phyloP scores from a whole-genome alignment of 108 stramenopile genomes.

The Stephanodiscus triporus region DNA sequence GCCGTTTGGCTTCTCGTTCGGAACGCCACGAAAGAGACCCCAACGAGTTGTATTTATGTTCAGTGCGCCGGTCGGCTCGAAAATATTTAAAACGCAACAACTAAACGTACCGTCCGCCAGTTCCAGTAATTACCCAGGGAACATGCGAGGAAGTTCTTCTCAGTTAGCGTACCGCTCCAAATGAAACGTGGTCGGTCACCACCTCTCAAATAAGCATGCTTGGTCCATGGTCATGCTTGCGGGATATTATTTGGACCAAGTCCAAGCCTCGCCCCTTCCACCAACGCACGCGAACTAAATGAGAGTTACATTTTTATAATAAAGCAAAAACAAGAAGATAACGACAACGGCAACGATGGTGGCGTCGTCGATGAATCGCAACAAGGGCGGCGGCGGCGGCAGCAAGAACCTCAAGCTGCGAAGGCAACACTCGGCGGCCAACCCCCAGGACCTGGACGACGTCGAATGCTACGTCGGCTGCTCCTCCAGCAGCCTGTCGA shows the following conservation, averaged over 20 bases:
- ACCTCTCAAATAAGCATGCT: neutral
- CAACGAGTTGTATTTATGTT: neutral
- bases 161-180: neutral
- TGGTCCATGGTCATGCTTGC: no score
- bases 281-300: neutral
- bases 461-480: neutral
- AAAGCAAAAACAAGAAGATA: neutral
- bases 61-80: no score
- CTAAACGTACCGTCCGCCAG: neutral
- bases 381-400: neutral
- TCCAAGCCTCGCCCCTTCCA: neutral
- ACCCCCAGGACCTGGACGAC: constrained; percentile 13
- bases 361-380: neutral
- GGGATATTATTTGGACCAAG: no score
- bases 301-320: neutral
- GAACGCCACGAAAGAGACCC: neutral
- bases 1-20: neutral
- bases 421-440: constrained; percentile 6
- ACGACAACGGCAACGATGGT: neutral
- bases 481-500: neutral
- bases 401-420: constrained; percentile 7
- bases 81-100: neutral
- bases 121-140: no score
- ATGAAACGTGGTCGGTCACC: neutral
- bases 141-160: neutral